Evolutionary conservation across 2,329 filamentous ascomycete species (phyloP).

Genomic region (Juglanconis sp.): DNA sequence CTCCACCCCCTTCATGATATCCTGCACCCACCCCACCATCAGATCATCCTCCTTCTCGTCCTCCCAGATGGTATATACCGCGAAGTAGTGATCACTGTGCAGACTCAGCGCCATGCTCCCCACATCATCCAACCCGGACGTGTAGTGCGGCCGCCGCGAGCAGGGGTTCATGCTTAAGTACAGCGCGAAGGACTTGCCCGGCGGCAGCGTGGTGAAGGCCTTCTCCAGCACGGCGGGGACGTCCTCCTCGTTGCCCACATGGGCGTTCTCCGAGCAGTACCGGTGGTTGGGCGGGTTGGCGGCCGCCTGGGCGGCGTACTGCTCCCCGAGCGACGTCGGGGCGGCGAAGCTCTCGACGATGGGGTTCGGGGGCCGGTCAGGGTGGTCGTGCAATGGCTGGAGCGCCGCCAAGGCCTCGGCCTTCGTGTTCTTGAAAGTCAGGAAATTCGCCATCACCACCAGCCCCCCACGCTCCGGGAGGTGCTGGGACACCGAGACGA

Average conservation of each 20-base stretch:
- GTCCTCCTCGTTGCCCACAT: constrained; percentile 43
- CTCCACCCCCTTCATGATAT: constrained; percentile 38
- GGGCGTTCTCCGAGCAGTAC: constrained; percentile 50
- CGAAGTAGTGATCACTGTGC: constrained; percentile 56
- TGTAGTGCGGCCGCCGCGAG: constrained; percentile 32
- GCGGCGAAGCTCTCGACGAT: constrained; percentile 33
- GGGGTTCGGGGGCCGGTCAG: constrained; percentile 33
- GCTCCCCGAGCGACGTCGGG: constrained; percentile 35
- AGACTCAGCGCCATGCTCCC: constrained; percentile 49
- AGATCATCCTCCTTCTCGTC: constrained; percentile 39
- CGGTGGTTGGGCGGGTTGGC: constrained; percentile 48
- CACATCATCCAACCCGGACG: not conserved
- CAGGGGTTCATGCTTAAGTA: constrained; percentile 51
- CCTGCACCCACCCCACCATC: constrained; percentile 43
- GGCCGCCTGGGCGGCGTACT: constrained; percentile 41
- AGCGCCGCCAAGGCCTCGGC: constrained; percentile 34
- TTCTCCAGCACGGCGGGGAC: constrained; percentile 40
- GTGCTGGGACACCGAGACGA: constrained; percentile 35
- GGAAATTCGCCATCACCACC: constrained; percentile 35
- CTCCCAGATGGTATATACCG: constrained; percentile 50
- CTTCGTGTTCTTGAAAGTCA: constrained; percentile 38
- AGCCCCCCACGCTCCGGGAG: constrained; percentile 27
- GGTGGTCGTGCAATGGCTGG: constrained; percentile 30
- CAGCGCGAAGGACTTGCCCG: constrained; percentile 41
- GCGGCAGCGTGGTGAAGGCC: constrained; percentile 46